phyloP scores from a whole-genome alignment of 352 stramenopile genomes.

The Peronospora farinosa region DNA sequence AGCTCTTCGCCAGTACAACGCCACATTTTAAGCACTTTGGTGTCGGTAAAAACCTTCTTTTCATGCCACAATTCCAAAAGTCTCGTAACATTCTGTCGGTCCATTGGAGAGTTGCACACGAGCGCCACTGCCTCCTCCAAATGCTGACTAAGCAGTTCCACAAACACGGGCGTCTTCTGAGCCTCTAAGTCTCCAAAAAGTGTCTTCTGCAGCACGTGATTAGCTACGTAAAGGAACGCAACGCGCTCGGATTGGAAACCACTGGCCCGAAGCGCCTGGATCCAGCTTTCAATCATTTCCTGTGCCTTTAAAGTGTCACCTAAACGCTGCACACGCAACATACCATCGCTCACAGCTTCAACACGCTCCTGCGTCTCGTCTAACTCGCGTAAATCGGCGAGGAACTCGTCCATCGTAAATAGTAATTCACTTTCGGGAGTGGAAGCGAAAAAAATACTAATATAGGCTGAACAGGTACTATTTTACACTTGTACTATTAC shows the following conservation, averaged over 20 bases:
- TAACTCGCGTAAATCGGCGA: conserved; percentile 64
- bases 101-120: conserved; percentile 80
- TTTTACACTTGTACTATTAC: too few species aligned
- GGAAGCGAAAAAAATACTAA: too few species aligned
- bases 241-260: conserved; percentile 78
- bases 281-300: conserved; percentile 65
- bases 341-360: conserved; percentile 68
- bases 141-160: conserved; percentile 33
- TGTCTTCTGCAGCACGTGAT: conserved; percentile 79
- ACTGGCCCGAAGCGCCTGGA: conserved; percentile 52
- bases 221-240: conserved; percentile 78
- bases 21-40: conserved; percentile 68
- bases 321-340: conserved; percentile 46
- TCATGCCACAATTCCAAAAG: conserved; percentile 76
- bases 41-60: conserved; percentile 52
- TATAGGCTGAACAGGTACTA: too few species aligned
- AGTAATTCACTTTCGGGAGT: too few species aligned
- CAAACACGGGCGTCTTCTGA: conserved; percentile 20
- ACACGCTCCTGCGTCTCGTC: conserved; percentile 82
- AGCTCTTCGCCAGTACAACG: conserved; percentile 70
- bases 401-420: conserved; percentile 58
- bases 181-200: conserved; percentile 29
- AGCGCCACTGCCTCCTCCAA: conserved; percentile 72
- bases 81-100: conserved; percentile 66
- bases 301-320: conserved; percentile 22